Evolutionary conservation across 2,329 filamentous ascomycete genomes (phyloP), one percentile per base, ranked within the genome.

Genomic region (Didymella exigua): DNA sequence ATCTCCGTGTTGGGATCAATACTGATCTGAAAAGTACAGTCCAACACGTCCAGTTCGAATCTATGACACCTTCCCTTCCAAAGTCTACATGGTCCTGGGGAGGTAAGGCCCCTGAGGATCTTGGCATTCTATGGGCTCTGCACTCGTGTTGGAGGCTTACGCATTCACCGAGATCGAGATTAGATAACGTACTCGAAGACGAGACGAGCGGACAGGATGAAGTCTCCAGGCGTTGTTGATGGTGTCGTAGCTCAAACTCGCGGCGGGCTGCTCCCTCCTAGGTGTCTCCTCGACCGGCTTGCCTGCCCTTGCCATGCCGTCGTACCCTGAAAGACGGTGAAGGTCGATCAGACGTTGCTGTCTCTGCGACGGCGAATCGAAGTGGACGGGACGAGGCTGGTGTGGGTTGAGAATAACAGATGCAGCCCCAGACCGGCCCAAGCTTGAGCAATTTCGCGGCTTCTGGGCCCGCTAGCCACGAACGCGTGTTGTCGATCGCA

Each of bases 391-490:
- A 52, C 36, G 31, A 45, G 36, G 49, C 18, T 43, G 45, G 27
- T 37, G 49, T 56, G 56, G 54, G 47, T 30, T 54, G 49, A 42
- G n/a, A n/a, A n/a, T n/a, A n/a, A n/a, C n/a, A n/a, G 49, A 56
- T 51, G 48, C 41, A 48, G 57, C 59, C 50, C 52, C 52, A 38
- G 46, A 41, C 38, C 38, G 29, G 58, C 47, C 57, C 60, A 56
- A 60, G 58, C 58, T 60, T 38, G 16, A 26, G 26, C 45, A 58
- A 58, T 58, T 55, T 58, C 56, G 50, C 47, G 44, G 50, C 36
- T 33, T 37, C 46, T 49, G 49, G 49, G 54, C 46, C 52, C 52
- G 52, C 52, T 55, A 57, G 49, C 48, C 38, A 47, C 53, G 41
- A 57, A 57, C 49, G 42, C 54, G 46, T 49, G 42, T 49, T 51